These are phyloP conservation scores for Akebia trifoliata DNA, from an alignment of 164 flowering plant species.

Conservation along the genomic window DNA sequence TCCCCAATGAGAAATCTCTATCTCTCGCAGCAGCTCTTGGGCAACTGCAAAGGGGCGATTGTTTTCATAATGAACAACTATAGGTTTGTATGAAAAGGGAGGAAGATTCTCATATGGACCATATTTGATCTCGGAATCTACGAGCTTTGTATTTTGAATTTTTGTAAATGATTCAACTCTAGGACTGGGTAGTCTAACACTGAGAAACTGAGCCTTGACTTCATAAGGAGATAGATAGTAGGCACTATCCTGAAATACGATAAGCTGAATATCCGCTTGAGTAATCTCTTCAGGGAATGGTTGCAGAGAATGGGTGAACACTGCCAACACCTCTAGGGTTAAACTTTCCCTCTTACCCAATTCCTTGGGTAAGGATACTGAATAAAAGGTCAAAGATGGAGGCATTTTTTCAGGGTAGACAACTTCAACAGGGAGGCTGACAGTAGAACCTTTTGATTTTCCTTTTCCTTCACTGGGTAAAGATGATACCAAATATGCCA, in stretches of 20 bases:
- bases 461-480: conserved; percentile 62
- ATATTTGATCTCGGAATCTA: conserved; percentile 81
- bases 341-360: conserved; percentile 54
- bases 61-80: conserved; percentile 68
- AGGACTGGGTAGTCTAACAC: conserved; percentile 55
- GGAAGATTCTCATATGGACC: conserved; percentile 78
- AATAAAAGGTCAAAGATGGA: conserved; percentile 51
- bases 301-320: conserved; percentile 52
- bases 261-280: conserved; percentile 78
- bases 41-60: conserved; percentile 81
- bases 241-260: conserved; percentile 76
- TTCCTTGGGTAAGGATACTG: conserved; percentile 59
- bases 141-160: conserved; percentile 56
- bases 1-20: conserved; percentile 97
- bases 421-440: conserved; percentile 36
- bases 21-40: conserved; percentile 69
- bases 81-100: conserved; percentile 60
- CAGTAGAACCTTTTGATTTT: conserved; percentile 39
- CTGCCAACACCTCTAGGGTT: conserved; percentile 60
- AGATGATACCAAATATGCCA: conserved; percentile 52
- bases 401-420: conserved; percentile 57
- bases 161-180: conserved; percentile 84
- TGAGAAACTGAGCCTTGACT: conserved; percentile 62
- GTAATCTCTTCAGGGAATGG: conserved; percentile 90
- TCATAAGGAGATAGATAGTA: conserved; percentile 72